Evolutionary conservation across 2,329 filamentous ascomycete species (phyloP).

Genomic region (Truncatella angustata): DNA sequence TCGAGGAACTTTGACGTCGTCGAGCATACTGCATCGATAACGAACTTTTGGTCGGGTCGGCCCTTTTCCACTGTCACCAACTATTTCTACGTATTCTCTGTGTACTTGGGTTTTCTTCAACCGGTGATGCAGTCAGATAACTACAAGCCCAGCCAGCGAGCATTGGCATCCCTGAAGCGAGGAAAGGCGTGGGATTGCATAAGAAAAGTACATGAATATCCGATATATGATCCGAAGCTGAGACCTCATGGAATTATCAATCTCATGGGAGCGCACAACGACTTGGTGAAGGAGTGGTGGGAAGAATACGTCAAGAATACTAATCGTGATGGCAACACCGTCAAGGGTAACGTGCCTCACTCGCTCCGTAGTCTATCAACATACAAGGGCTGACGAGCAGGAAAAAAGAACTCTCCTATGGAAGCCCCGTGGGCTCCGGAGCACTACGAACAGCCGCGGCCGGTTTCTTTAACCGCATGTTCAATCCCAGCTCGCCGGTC

Average conservation of each 20-base stretch:
- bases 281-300: background rate
- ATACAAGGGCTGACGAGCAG: too few relatives aligned
- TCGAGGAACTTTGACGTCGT: too few relatives aligned
- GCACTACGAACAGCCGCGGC: background rate
- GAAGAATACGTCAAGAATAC: background rate
- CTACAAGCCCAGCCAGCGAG: too few relatives aligned
- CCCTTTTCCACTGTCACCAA: too few relatives aligned
- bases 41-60: too few relatives aligned
- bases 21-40: too few relatives aligned
- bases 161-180: background rate
- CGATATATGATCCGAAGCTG: background rate
- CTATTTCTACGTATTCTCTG: too few relatives aligned
- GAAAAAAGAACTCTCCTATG: background rate
- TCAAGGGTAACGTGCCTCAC: background rate
- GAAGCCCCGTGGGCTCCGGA: background rate
- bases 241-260: background rate
- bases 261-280: background rate
- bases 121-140: too few relatives aligned
- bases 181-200: background rate
- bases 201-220: background rate
- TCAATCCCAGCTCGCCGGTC: background rate
- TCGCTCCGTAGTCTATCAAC: background rate
- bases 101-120: too few relatives aligned
- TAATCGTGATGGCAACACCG: background rate
- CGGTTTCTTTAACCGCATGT: background rate